Evolutionary conservation across 306 rosid species (phyloP).

Genomic region (Sindora glabra): DNA sequence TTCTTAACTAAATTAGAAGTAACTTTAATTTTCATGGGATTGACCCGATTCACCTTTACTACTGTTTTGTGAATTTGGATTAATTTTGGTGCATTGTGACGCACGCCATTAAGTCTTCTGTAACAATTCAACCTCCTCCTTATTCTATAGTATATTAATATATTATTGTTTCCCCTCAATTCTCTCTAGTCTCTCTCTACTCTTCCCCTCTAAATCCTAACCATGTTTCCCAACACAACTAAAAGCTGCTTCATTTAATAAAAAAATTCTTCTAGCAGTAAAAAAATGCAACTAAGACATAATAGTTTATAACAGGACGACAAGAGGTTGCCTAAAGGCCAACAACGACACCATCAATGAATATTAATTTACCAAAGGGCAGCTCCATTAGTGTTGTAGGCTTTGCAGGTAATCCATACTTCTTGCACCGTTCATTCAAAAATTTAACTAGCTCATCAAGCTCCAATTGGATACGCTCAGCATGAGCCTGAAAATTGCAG

Average conservation of each 20-base stretch:
- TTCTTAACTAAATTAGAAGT: too few species aligned
- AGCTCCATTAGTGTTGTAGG: constrained; percentile 81
- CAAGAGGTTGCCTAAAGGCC: constrained; percentile 7
- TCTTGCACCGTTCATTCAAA: constrained; percentile 88
- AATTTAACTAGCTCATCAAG: constrained; percentile 79
- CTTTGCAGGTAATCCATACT: constrained; percentile 77
- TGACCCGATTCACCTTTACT: too few species aligned
- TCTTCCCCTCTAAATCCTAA: too few species aligned
- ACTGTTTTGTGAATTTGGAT: too few species aligned
- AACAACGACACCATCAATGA: background rate
- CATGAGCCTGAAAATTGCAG: constrained; percentile 56
- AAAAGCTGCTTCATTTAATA: background rate
- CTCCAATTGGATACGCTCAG: constrained; percentile 58
- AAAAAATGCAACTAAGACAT: constrained; percentile 2
- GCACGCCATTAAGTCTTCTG: too few species aligned
- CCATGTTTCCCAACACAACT: too few species aligned
- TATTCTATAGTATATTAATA: too few species aligned
- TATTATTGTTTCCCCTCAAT: too few species aligned
- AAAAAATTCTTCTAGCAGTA: background rate
- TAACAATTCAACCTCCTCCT: too few species aligned
- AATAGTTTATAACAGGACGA: background rate
- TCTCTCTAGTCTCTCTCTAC: too few species aligned
- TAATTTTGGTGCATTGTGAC: too few species aligned
- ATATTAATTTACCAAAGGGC: constrained; percentile 75
- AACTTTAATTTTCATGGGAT: too few species aligned